Base-by-base conservation (phyloP, 768 basidiomycete genomes). In the Amanita polypyramis region DNA sequence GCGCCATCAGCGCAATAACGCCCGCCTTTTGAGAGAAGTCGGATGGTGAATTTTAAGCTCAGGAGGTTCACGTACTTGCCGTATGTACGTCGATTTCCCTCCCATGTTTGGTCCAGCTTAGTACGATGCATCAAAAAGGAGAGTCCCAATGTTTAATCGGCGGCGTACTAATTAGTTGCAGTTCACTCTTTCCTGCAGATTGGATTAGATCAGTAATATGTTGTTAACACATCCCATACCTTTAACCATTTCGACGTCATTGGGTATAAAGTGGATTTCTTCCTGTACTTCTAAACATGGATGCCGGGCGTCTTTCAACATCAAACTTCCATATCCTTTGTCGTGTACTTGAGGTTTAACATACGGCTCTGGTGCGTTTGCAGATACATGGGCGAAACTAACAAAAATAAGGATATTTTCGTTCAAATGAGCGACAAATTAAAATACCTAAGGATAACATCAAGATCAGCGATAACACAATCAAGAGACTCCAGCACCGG, bases 51-150 rank as follows among this genome's bases (percentile, higher is more conserved):
- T 12, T 21, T 43, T 39, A 25, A 14, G 40, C 34, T 17, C 38
- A 5, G 33, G 20, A 42, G 14, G 10, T 42, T 46, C 56, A 39
- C 56, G 14, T 44, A 84, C 87, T 68, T 93, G 88, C 39, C 92
- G 85, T 56, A 98, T 95, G 57, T 94, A 97, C 0, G 95, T 97
- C 41, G 88, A 92, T 65, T 99, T 99, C 51, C 96, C 96, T 45
- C 96, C 96, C 88, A 97, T 97, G 64, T 99, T 99, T 0, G 96
- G 96, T 4, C 96, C 96, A 17, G 95, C 87, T 89, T 35, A 34
- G 41, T 34, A 52, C 40, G 37, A 29, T 36, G n/a, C 35, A 39
- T 30, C 20, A 35, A 36, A 21, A n/a, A 5, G 12, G 11, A 29
- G 7, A n/a, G 17, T 21, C 33, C 15, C 9, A 20, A 2, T 6